phyloP scores from a whole-genome alignment of 2,329 filamentous ascomycete species.

The Teratosphaeria destructans region DNA sequence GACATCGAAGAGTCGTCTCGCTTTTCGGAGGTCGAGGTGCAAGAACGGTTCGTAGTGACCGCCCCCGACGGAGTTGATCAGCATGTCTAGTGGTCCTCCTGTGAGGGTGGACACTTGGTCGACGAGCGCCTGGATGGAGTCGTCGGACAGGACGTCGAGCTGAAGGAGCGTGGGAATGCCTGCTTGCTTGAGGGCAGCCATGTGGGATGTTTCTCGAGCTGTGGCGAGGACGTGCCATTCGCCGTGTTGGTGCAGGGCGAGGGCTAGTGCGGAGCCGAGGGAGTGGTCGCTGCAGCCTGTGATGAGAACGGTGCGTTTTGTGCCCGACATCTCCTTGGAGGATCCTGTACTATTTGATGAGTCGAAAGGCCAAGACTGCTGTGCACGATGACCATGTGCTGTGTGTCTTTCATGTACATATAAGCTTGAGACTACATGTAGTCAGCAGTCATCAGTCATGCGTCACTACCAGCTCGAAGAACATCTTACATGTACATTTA shows the following conservation, averaged over 20 bases:
- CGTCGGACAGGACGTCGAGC: background rate
- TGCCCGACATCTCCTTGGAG: background rate
- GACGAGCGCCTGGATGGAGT: background rate
- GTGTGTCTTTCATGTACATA: no score
- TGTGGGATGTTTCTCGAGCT: background rate
- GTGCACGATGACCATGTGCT: no score
- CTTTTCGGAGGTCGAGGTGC: slow-evolving; percentile 1
- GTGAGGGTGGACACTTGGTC: background rate
- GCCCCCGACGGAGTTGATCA: background rate
- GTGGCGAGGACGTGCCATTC: background rate
- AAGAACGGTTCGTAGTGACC: background rate
- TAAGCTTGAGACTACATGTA: no score
- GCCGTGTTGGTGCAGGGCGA: background rate
- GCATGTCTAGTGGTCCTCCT: background rate
- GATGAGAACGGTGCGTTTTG: background rate
- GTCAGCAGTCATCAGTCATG: no score
- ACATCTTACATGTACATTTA: no score
- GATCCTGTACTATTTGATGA: background rate
- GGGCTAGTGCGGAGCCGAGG: background rate
- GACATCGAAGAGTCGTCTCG: slow-evolving; percentile 32
- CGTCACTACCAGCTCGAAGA: no score
- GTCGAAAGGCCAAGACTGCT: no score
- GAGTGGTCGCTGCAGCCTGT: background rate
- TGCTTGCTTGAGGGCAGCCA: background rate
- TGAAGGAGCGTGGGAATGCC: background rate